Base-by-base conservation (phyloP, 1,139 yeast genomes). In the Ashbya aceris region DNA sequence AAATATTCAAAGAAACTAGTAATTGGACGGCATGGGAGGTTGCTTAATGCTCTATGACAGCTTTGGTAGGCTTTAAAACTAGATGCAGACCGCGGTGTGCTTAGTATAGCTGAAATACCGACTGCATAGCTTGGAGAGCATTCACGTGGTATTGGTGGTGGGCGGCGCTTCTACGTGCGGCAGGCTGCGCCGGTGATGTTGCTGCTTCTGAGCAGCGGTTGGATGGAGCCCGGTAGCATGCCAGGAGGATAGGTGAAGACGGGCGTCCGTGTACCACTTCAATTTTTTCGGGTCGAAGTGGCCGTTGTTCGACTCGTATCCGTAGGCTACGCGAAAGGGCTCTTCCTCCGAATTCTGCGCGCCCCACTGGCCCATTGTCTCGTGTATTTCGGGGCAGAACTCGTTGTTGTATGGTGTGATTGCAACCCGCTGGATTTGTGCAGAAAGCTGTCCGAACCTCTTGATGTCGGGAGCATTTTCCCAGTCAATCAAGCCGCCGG, bases 401-500 rank as follows among this genome's bases (percentile, higher is more conserved):
- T 45, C 34, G 30, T 56, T 58, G 11, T 44, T 41, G 43, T 47
- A 50, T 2, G 64, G 62, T 2, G 47, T 46, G 8, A 59, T 45
- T 2, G 32, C 35, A 11, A 59, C 44, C 6, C 48, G 40, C 11
- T 49, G 40, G 0, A 61, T 49, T 2, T 45, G 42, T 2, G 58
- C 54, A 13, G 49, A 44, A 41, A 61, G 61, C 32, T 54, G 55
- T 2, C 64, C 64, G n/a, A 46, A 44, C 38, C 53, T 48, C 14
- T 49, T 11, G n/a, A 61, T 57, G 39, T 60, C 64, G 1, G 55
- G 53, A 1, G 62, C 44, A 38, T 52, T 54, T 4, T 59, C 63
- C 96, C 96, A 89, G 67, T 86, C 74, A 45, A 87, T 76, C 5
- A 56, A 67, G 58, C 96, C 97, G 60, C 97, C 96, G 31, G 96